phyloP scores from a whole-genome alignment of 1,284 basidiomycete genomes.

The Schizopora paradoxa region DNA sequence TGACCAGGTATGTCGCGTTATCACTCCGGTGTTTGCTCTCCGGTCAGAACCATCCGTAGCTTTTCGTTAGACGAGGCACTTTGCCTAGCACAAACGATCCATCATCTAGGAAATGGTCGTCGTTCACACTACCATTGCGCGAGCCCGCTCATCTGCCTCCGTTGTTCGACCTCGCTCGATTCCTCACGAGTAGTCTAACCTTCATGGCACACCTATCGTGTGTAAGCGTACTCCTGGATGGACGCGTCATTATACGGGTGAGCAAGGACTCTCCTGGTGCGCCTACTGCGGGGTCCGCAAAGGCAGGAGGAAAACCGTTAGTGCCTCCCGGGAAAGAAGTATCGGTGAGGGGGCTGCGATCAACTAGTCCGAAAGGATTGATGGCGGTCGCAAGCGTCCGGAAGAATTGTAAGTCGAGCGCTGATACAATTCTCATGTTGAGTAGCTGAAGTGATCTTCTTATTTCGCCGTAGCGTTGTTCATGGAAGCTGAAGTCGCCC shows the following conservation, averaged over 20 bases:
- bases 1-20: conserved; percentile 48
- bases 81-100: conserved; percentile 41
- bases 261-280: conserved; percentile 64
- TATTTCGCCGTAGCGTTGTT: conserved; percentile 49
- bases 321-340: no score
- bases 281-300: no score
- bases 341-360: conserved; percentile 53
- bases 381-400: conserved; percentile 70
- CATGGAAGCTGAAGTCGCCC: conserved; percentile 81
- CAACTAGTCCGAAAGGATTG: conserved; percentile 41
- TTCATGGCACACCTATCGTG: conserved; percentile 85
- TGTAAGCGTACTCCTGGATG: conserved; percentile 79
- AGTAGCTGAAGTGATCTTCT: conserved; percentile 6
- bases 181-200: conserved; percentile 89
- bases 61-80: conserved; percentile 73
- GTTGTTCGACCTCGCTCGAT: conserved; percentile 83
- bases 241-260: conserved; percentile 69
- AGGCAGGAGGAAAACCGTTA: no score
- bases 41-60: conserved; percentile 38
- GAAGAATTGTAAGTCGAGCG: conserved; percentile 49
- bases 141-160: conserved; percentile 81
- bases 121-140: conserved; percentile 87
- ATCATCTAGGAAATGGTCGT: conserved; percentile 64
- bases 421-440: conserved; percentile 1
- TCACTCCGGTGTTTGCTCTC: conserved; percentile 2